Conservation (phyloP, 306 rosid species). For the Begonia loranthoides region DNA sequence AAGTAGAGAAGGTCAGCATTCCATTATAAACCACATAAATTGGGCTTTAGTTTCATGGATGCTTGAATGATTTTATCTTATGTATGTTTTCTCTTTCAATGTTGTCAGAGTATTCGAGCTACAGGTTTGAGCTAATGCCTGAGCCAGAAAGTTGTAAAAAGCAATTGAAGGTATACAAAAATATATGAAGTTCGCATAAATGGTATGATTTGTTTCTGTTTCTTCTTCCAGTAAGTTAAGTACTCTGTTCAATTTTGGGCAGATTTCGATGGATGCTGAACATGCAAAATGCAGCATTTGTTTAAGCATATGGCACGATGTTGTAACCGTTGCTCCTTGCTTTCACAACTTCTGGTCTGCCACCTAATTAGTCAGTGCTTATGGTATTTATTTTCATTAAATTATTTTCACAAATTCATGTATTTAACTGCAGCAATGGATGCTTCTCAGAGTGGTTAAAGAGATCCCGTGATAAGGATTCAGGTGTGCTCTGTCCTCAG, state of each 20-base stretch:
- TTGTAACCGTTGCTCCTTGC: constrained; percentile 86
- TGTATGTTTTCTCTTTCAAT: constrained; percentile 8
- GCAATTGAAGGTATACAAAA: constrained; percentile 34
- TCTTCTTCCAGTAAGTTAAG: not conserved
- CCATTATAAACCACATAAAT: not conserved
- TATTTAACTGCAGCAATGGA: constrained; percentile 55
- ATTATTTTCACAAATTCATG: no score
- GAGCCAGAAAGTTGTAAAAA: constrained; percentile 28
- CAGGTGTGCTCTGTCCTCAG: constrained; percentile 79
- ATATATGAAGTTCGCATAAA: no score
- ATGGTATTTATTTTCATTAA: constrained; percentile 11
- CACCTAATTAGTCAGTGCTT: constrained; percentile 5
- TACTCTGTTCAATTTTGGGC: constrained; percentile 14
- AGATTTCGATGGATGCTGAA: constrained; percentile 62
- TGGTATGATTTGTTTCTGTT: not conserved
- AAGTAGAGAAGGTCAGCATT: constrained; percentile 39
- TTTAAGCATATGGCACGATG: constrained; percentile 86
- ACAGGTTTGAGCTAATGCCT: constrained; percentile 41
- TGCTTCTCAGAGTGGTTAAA: constrained; percentile 94
- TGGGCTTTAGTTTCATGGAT: not conserved
- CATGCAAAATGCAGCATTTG: constrained; percentile 92
- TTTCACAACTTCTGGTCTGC: constrained; percentile 82
- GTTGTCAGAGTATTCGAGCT: constrained; percentile 44
- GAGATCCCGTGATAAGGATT: constrained; percentile 55
- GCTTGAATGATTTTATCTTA: not conserved